Evolutionary conservation across 805 yeast species (phyloP).

Genomic region (Dipodascus albidus): DNA sequence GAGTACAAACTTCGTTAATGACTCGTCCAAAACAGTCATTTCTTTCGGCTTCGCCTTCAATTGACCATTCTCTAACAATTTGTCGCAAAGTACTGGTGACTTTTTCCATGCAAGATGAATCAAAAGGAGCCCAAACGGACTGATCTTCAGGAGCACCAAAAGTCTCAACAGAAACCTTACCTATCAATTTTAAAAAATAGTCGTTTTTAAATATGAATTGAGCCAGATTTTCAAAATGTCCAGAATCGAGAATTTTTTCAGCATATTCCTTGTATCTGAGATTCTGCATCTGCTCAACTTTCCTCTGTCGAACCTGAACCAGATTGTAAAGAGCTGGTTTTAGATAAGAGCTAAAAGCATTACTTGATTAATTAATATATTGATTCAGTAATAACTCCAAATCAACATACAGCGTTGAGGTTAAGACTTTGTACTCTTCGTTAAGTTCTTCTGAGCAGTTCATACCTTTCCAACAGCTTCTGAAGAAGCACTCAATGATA

Average conservation of each 20-base stretch:
- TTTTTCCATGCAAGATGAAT: constrained; percentile 39
- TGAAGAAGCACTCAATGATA: too few species aligned
- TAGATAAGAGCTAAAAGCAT: background rate
- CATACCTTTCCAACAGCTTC: too few species aligned
- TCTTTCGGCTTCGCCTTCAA: constrained; percentile 41
- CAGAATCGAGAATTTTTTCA: background rate
- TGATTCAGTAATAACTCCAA: background rate
- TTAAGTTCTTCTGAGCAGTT: too few species aligned
- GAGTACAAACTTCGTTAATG: constrained; percentile 28
- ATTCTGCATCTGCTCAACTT: background rate
- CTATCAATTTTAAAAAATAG: constrained; percentile 15
- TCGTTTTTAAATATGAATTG: constrained; percentile 13
- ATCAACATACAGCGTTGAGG: background rate
- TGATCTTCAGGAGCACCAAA: constrained; percentile 16
- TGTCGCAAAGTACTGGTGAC: constrained; percentile 52
- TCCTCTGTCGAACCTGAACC: background rate
- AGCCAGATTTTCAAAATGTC: background rate
- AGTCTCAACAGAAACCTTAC: constrained; percentile 12
- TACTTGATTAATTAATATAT: background rate
- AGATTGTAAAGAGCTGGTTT: background rate
- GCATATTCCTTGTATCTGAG: background rate
- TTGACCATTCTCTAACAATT: constrained; percentile 70
- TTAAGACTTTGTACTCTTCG: background rate
- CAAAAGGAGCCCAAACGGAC: constrained; percentile 31
- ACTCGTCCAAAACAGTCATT: constrained; percentile 45